phyloP scores from a whole-genome alignment of 2,329 filamentous ascomycete genomes.

The Penicillium sp. region DNA sequence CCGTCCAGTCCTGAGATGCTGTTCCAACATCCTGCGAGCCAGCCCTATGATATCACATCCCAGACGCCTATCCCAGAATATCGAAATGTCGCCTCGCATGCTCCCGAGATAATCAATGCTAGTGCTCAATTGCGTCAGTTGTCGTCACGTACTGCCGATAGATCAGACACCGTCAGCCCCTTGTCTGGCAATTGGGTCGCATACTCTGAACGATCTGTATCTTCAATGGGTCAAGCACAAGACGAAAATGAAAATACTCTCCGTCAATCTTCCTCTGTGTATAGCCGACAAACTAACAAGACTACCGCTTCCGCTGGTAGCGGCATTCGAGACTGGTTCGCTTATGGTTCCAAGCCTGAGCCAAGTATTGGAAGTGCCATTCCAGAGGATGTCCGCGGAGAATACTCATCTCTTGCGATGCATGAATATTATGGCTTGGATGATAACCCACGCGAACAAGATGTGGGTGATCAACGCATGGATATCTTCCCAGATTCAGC shows the following conservation, averaged over 20 bases:
- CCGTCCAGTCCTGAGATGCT: constrained; percentile 33
- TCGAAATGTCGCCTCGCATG: constrained; percentile 28
- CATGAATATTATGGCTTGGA: constrained; percentile 37
- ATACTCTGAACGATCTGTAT: constrained; percentile 36
- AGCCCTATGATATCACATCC: constrained; percentile 31
- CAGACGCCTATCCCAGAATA: constrained; percentile 29
- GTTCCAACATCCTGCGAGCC: constrained; percentile 29
- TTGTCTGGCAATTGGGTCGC: constrained; percentile 45
- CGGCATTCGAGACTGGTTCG: constrained; percentile 38
- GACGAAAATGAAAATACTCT: constrained; percentile 23
- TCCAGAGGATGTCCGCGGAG: constrained; percentile 35
- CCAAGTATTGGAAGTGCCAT: constrained; percentile 31
- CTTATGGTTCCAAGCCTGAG: constrained; percentile 31
- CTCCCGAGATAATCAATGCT: constrained; percentile 34
- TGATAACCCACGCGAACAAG: constrained; percentile 32
- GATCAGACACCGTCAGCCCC: constrained; percentile 37
- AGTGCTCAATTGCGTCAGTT: constrained; percentile 31
- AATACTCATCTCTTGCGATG: constrained; percentile 39
- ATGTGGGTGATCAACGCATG: constrained; percentile 39
- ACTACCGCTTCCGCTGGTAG: constrained; percentile 26
- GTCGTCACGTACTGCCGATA: constrained; percentile 29
- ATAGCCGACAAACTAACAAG: constrained; percentile 30
- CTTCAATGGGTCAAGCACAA: constrained; percentile 26
- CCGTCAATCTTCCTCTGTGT: constrained; percentile 37
- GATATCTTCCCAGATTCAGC: constrained; percentile 36